phyloP scores from a whole-genome alignment of 2,329 filamentous ascomycete genomes.

The Fusarium paranaense region DNA sequence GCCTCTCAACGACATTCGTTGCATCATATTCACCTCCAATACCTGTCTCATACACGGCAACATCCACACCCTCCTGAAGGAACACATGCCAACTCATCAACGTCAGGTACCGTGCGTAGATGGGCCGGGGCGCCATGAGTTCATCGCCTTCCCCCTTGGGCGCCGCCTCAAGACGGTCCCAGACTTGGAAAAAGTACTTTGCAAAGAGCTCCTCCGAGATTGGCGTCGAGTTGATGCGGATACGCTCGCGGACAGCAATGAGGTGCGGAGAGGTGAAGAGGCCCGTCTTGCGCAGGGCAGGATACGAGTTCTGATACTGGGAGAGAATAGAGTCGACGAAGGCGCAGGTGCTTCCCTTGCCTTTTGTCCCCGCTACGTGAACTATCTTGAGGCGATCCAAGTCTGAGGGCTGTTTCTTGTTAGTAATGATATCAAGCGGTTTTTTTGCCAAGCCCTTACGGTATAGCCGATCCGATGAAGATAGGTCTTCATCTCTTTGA shows the following conservation, averaged over 20 bases:
- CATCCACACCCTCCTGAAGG: slow-evolving; percentile 70
- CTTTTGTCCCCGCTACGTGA: slow-evolving; percentile 81
- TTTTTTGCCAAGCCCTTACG: slow-evolving; percentile 46
- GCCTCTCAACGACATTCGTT: slow-evolving; percentile 72
- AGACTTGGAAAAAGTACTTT: slow-evolving; percentile 76
- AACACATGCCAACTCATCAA: slow-evolving; percentile 77
- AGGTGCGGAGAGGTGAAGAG: slow-evolving; percentile 78
- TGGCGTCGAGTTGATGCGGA: slow-evolving; percentile 69
- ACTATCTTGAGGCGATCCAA: slow-evolving; percentile 73
- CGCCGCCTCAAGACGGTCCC: slow-evolving; percentile 64
- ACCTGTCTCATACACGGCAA: slow-evolving; percentile 74
- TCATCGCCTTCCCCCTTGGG: slow-evolving; percentile 47
- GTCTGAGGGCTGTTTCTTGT: slow-evolving; percentile 53
- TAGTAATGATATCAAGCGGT: not conserved
- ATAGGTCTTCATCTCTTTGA: slow-evolving; percentile 85
- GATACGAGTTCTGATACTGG: slow-evolving; percentile 55
- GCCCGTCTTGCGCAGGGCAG: slow-evolving; percentile 62
- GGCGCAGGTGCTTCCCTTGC: slow-evolving; percentile 79
- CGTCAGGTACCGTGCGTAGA: slow-evolving; percentile 72
- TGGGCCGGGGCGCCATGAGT: slow-evolving; percentile 58
- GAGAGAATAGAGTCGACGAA: slow-evolving; percentile 73
- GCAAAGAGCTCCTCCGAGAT: slow-evolving; percentile 70
- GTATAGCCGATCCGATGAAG: slow-evolving; percentile 82
- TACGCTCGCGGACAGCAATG: slow-evolving; percentile 74
- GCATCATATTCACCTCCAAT: slow-evolving; percentile 77